Evolutionary conservation across 2,329 filamentous ascomycete genomes (phyloP).

Genomic region (Myrmaecium sp.): DNA sequence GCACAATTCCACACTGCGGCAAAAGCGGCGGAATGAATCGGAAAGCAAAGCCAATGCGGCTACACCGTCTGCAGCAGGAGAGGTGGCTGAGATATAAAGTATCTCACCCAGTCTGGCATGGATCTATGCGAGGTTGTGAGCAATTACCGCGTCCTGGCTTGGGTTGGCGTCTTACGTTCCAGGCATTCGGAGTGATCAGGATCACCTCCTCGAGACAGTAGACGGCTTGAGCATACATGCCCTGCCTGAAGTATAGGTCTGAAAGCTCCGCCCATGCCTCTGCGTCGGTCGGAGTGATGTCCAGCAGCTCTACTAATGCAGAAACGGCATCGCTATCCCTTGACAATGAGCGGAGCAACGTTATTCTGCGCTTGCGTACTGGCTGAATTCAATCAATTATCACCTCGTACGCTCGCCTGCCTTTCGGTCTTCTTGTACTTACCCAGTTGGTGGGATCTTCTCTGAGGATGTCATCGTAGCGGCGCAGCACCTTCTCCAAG

Average conservation of each 20-base stretch:
- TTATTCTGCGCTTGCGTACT: slow-evolving; percentile 68
- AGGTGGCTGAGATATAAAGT: slow-evolving; percentile 46
- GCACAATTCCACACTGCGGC: slow-evolving; percentile 81
- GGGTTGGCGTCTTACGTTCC: slow-evolving; percentile 79
- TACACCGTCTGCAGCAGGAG: slow-evolving; percentile 20
- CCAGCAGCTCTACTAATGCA: slow-evolving; percentile 57
- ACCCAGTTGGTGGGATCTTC: slow-evolving; percentile 69
- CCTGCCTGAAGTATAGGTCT: slow-evolving; percentile 69
- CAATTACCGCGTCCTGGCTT: background rate
- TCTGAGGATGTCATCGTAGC: slow-evolving; percentile 60
- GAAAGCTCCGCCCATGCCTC: slow-evolving; percentile 89
- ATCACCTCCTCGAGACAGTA: slow-evolving; percentile 84
- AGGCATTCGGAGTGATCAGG: slow-evolving; percentile 74
- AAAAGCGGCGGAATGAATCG: slow-evolving; percentile 70
- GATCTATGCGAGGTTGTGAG: slow-evolving; percentile 36
- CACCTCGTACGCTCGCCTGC: too few relatives aligned
- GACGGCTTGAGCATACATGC: slow-evolving; percentile 65
- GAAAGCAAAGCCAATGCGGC: slow-evolving; percentile 35
- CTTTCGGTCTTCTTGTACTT: too few relatives aligned
- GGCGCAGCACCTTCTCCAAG: slow-evolving; percentile 52
- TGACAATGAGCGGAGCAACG: slow-evolving; percentile 59
- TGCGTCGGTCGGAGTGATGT: slow-evolving; percentile 73
- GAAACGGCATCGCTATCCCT: slow-evolving; percentile 55
- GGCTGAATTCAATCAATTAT: slow-evolving; percentile 40
- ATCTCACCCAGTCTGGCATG: slow-evolving; percentile 79